phyloP scores from a whole-genome alignment of 257 asterid genomes.

The Craterostigma plantagineum region DNA sequence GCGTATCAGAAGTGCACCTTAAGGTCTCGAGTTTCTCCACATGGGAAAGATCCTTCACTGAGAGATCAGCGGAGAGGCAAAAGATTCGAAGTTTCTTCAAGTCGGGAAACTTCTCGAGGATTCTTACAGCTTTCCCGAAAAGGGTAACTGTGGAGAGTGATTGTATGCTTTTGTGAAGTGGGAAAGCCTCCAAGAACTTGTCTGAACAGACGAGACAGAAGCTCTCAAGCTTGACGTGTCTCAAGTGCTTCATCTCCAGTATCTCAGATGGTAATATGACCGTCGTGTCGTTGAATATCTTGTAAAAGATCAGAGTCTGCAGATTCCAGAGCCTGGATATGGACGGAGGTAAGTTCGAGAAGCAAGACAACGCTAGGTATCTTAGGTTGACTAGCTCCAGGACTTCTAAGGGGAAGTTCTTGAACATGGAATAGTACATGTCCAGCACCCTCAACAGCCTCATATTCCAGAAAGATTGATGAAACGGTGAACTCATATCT shows the following conservation, averaged over 20 bases:
- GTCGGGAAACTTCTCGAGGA: too few species aligned
- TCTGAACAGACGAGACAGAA: too few species aligned
- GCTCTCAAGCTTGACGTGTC: too few species aligned
- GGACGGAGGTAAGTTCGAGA: conserved; percentile 2
- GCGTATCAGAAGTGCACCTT: background rate
- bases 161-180: too few species aligned
- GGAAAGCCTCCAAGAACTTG: too few species aligned
- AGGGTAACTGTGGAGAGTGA: too few species aligned
- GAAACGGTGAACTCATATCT: too few species aligned
- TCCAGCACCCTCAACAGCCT: too few species aligned
- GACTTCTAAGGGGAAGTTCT: conserved; percentile 2
- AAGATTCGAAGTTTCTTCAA: conserved; percentile 6
- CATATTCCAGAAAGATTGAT: too few species aligned
- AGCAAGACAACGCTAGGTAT: conserved; percentile 10
- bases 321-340: conserved; percentile 10
- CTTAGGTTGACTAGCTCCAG: conserved; percentile 6
- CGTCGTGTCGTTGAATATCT: background rate
- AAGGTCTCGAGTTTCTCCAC: conserved; percentile 8
- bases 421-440: too few species aligned
- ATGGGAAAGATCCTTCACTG: conserved; percentile 5
- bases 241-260: conserved; percentile 9
- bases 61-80: conserved; percentile 2
- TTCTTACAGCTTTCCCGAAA: too few species aligned
- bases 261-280: background rate
- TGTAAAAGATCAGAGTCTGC: conserved; percentile 7